A percentile compares a stretch with the other conserved stretches of the same genome.
Conservation (phyloP, 75 land plant genomes). For the Selaginella tamariscina region DNA sequence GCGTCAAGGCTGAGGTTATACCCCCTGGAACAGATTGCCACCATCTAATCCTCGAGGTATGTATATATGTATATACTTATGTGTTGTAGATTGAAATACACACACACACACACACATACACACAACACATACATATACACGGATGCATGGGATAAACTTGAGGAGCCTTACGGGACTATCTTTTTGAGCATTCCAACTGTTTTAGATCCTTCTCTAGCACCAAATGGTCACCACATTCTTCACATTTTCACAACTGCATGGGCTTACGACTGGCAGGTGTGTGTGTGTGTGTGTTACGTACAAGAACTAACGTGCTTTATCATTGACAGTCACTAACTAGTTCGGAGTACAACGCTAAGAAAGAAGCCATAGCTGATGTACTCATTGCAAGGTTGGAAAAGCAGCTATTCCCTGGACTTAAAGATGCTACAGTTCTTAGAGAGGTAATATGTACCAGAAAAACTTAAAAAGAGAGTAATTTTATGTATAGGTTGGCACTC, state of each 20-base stretch:
- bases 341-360: constrained; percentile 68
- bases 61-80: constrained; percentile 10
- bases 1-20: constrained; percentile 67
- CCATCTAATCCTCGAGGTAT: constrained; percentile 91
- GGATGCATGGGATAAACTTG: constrained; percentile 64
- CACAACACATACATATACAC: no score
- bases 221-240: constrained; percentile 79
- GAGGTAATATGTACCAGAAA: constrained; percentile 39
- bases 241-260: constrained; percentile 88
- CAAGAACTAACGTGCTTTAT: neutral
- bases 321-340: constrained; percentile 45
- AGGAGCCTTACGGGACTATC: constrained; percentile 85
- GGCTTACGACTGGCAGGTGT: constrained; percentile 88
- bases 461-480: neutral
- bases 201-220: constrained; percentile 84
- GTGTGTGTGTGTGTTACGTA: neutral
- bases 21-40: constrained; percentile 91
- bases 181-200: constrained; percentile 96
- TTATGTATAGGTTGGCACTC: constrained; percentile 64
- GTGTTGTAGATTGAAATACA: no score
- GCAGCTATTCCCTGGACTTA: constrained; percentile 80
- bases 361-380: constrained; percentile 75
- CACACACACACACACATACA: no score
- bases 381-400: constrained; percentile 71
- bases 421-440: constrained; percentile 54